Base-by-base conservation (phyloP, 805 yeast species). In the Ogataea naganishii region DNA sequence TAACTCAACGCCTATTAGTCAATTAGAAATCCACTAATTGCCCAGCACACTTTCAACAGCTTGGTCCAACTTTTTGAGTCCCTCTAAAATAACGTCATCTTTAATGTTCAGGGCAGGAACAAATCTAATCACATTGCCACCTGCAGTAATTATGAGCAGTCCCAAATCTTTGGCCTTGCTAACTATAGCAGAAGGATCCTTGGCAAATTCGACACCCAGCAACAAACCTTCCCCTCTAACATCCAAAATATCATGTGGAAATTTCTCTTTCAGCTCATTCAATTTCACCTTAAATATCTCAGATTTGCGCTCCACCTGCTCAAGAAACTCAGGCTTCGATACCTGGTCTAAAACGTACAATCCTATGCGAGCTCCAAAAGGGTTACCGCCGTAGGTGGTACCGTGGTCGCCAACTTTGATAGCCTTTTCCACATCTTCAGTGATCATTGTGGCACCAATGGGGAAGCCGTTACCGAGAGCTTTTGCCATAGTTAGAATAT, bases 381-480 rank as follows among this genome's bases (percentile, higher is more conserved):
- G 97, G 55, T 92, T 92, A 33, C 98, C 98, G 39, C 98, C 97
- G 51, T 80, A 89, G 0, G 98, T 89, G 3, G 97, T 89, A 33
- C 98, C 98, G 52, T 89, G 98, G 51, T 92, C 98, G 34, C 98
- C 98, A 14, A 84, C 89, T 34, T 74, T 66, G 42, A 92, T 61
- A 2, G 64, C 72, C 8, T 63, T 54, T 49, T 86, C 94, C 16
- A 92, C 80, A 29, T 72, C 67, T 40, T 84, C 92, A 32, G 83
- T 73, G 34, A 89, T 75, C 71, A 92, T 70, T 2, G 95, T 82
- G 5, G 96, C 98, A 32, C 94, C 95, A 43, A 92, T 80, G 19
- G 98, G 98, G 64, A 73, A 84, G 10, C 98, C 98, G 51, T 89
- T 92, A 37, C 97, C 98, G 26, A 92, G 64, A 3, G 97, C 96